Conservation (phyloP, 768 basidiomycete genomes). For the Mycena metata region DNA sequence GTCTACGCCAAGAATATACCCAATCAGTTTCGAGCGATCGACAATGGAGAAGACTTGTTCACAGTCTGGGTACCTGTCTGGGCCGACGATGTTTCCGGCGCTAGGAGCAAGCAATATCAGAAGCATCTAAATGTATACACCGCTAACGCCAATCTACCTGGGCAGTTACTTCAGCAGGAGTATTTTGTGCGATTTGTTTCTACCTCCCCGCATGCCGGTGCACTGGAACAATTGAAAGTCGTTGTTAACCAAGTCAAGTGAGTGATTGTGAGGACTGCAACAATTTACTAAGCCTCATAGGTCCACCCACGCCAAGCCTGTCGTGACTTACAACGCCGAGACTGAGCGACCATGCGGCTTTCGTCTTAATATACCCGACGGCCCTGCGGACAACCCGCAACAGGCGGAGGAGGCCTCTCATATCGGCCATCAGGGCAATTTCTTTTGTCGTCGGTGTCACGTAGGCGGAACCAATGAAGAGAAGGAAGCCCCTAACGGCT, state of each 20-base stretch:
- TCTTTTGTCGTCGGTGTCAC: conserved; percentile 50
- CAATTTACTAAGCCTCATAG: not conserved
- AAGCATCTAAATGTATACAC: conserved; percentile 52
- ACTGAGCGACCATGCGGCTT: conserved; percentile 26
- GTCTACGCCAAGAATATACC: not conserved
- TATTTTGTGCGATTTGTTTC: conserved; percentile 43
- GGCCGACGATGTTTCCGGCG: conserved; percentile 43
- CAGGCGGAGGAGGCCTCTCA: conserved; percentile 51
- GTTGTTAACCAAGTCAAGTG: conserved; percentile 42
- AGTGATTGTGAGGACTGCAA: no score
- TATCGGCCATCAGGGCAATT: conserved; percentile 52
- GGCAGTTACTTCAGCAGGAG: conserved; percentile 48
- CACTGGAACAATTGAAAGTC: conserved; percentile 48
- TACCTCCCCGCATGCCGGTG: conserved; percentile 46
- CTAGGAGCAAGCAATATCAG: conserved; percentile 46
- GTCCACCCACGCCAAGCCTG: not conserved
- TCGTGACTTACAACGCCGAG: conserved; percentile 26
- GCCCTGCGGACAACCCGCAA: conserved; percentile 52
- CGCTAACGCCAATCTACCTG: conserved; percentile 45
- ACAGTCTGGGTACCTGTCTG: conserved; percentile 29
- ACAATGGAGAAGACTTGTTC: conserved; percentile 29
- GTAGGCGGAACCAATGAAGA: conserved; percentile 45
- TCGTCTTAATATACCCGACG: conserved; percentile 33
- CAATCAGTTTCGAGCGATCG: conserved; percentile 7
- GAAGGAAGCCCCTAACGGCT: conserved; percentile 48